These are phyloP conservation scores for Sapria himalayana DNA, from an alignment of 345 rosid genomes.

Conservation along the genomic window DNA sequence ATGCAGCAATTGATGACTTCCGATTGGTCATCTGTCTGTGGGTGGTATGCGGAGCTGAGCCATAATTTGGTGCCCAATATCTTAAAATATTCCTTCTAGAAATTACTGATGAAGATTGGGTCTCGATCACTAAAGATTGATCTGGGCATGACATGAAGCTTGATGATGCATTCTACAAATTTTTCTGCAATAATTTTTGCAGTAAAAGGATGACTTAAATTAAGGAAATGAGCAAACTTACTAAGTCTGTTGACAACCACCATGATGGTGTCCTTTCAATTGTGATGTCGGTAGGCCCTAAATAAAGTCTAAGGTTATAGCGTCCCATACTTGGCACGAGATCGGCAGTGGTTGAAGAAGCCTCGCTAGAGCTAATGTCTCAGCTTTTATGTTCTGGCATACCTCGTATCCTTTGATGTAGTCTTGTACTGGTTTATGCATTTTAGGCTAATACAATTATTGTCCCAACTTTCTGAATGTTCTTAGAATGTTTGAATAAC, in stretches of 20 bases:
- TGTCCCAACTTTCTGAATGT: neutral
- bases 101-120: too few species aligned
- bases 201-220: neutral
- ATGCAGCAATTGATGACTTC: neutral
- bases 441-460: too few species aligned
- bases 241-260: conserved; percentile 1
- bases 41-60: neutral
- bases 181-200: neutral
- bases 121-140: neutral
- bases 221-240: neutral
- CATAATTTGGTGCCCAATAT: too few species aligned
- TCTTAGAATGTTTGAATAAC: neutral
- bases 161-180: too few species aligned
- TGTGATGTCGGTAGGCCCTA: neutral
- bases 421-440: neutral
- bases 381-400: neutral
- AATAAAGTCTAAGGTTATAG: neutral
- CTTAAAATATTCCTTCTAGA: too few species aligned
- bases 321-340: too few species aligned
- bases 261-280: neutral
- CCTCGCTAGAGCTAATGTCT: neutral
- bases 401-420: neutral
- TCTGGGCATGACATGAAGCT: neutral
- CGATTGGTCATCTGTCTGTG: neutral
- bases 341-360: neutral